Evolutionary conservation across 345 rosid genomes (phyloP).

Genomic region (Chamaenerion angustifolium): DNA sequence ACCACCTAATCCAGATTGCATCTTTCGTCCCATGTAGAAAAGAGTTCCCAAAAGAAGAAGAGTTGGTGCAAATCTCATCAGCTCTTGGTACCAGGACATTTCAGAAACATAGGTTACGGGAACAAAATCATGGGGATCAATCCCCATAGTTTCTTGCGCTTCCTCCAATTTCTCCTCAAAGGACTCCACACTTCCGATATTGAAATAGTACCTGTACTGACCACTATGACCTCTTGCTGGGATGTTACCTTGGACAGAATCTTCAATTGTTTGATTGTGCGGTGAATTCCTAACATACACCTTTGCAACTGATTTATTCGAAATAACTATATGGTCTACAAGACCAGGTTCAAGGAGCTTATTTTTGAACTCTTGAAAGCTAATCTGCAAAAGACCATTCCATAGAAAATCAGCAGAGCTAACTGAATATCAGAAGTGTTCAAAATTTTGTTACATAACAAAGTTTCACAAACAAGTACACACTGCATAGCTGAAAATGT

Average conservation of each 20-base stretch:
- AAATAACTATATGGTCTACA: conserved; percentile 83
- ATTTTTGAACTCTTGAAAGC: conserved; percentile 94
- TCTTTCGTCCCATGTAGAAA: conserved; percentile 50
- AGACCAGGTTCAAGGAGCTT: conserved; percentile 88
- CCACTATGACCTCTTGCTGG: conserved; percentile 36
- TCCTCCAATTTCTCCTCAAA: conserved; percentile 93
- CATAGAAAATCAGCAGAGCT: not conserved
- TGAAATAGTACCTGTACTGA: conserved; percentile 63
- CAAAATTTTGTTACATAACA: not conserved
- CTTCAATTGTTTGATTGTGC: conserved; percentile 29
- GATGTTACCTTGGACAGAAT: conserved; percentile 24
- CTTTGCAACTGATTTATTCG: conserved; percentile 85
- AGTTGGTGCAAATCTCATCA: conserved; percentile 77
- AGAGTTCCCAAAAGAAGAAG: conserved; percentile 58
- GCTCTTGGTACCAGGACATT: conserved; percentile 65
- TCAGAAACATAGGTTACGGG: conserved; percentile 73
- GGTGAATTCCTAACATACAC: conserved; percentile 56
- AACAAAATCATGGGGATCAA: conserved; percentile 61
- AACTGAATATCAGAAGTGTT: not conserved
- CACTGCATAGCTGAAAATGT: no score
- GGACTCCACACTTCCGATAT: conserved; percentile 81
- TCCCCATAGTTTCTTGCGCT: conserved; percentile 71
- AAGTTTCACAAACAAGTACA: no score
- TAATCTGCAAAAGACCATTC: conserved; percentile 39
- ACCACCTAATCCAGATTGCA: conserved; percentile 86